These are phyloP conservation scores for Podaxis sp. DNA, from an alignment of 768 basidiomycete genomes.

Conservation along the genomic window DNA sequence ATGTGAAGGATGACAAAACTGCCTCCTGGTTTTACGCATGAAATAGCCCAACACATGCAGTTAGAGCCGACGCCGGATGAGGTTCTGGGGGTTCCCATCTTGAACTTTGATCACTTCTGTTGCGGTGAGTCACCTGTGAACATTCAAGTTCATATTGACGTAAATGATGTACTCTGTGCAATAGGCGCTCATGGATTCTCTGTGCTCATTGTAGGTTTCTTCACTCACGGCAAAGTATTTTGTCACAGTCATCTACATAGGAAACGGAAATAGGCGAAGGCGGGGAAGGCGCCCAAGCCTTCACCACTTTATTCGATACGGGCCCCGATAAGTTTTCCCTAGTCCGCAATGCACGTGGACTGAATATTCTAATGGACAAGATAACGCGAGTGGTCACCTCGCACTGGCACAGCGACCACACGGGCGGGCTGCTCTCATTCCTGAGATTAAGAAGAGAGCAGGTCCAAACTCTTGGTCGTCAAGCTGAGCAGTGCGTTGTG, in stretches of 20 bases:
- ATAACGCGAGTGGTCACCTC: conserved; percentile 71
- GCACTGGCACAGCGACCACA: conserved; percentile 80
- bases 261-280: conserved; percentile 9
- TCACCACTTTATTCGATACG: conserved; percentile 75
- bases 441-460: conserved; percentile 41
- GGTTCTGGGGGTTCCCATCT: conserved; percentile 52
- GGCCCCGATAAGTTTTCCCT: conserved; percentile 79
- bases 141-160: not conserved
- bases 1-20: conserved; percentile 65
- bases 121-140: conserved; percentile 34
- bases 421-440: conserved; percentile 71
- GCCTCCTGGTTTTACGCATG: conserved; percentile 76
- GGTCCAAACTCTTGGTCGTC: not conserved
- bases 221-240: not conserved
- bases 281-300: not conserved
- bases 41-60: conserved; percentile 64
- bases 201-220: conserved; percentile 60
- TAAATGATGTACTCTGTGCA: not conserved
- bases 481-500: conserved; percentile 41
- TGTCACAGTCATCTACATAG: not conserved
- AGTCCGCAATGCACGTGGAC: conserved; percentile 64
- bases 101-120: conserved; percentile 74
- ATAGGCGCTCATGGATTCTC: conserved; percentile 83
- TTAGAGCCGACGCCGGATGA: conserved; percentile 44
- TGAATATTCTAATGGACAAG: conserved; percentile 52